Evolutionary conservation across 83 land plant species (phyloP).

Genomic region (Picea engelmannii): DNA sequence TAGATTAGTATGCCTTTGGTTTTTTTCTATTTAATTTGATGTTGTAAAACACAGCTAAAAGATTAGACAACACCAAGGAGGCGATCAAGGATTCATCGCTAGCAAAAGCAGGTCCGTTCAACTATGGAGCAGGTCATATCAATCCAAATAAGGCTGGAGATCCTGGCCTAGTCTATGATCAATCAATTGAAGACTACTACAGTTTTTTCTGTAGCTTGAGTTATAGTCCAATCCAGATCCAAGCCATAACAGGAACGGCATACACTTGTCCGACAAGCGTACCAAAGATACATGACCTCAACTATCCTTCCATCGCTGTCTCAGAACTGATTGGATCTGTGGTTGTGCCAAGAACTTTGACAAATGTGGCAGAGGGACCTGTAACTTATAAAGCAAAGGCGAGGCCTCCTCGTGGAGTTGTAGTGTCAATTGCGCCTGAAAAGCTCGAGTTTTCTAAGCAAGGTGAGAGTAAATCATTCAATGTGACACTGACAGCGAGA

Average conservation of each 20-base stretch:
- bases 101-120: constrained; percentile 25
- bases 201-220: too few species aligned
- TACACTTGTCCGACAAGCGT: too few species aligned
- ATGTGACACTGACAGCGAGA: constrained; percentile 23
- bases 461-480: constrained; percentile 44
- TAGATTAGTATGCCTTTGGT: too few species aligned
- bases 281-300: too few species aligned
- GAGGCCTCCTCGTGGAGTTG: constrained; percentile 30
- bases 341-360: too few species aligned
- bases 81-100: constrained; percentile 18
- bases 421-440: constrained; percentile 27
- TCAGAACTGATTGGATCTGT: too few species aligned
- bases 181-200: constrained; percentile 24
- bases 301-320: too few species aligned
- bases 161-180: constrained; percentile 54
- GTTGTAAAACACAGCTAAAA: constrained; percentile 12
- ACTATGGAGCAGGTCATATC: constrained; percentile 49
- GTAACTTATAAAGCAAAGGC: constrained; percentile 21
- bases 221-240: too few species aligned
- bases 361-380: too few species aligned
- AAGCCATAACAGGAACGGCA: too few species aligned
- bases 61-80: constrained; percentile 20
- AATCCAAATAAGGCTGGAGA: constrained; percentile 31
- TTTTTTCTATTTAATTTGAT: not conserved
- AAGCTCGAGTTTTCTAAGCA: constrained; percentile 30